These are phyloP conservation scores for Leishmania turanica DNA, from an alignment of 208 protist species.

Conservation along the genomic window DNA sequence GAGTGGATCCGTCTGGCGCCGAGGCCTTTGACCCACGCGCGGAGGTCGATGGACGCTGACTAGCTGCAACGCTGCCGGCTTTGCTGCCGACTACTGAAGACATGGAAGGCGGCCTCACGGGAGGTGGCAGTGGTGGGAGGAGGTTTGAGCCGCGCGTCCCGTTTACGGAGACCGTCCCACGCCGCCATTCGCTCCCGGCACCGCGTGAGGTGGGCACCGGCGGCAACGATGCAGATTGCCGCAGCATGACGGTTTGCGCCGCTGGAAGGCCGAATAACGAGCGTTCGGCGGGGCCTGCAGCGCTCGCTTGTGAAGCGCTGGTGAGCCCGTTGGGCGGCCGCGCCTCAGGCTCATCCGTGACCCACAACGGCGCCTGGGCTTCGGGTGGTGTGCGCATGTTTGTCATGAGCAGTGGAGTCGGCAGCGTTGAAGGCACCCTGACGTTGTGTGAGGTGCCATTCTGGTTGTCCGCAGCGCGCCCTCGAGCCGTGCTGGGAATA, in stretches of 20 bases:
- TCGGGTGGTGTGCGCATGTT: too few relatives aligned
- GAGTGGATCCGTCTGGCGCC: not conserved
- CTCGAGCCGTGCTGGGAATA: not conserved
- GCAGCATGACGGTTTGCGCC: not conserved
- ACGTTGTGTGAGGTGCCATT: not conserved
- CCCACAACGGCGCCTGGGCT: not conserved
- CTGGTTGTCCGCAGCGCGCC: not conserved
- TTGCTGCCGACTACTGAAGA: conserved; percentile 11
- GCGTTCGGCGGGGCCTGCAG: not conserved
- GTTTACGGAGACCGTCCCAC: not conserved
- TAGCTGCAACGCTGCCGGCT: conserved; percentile 4
- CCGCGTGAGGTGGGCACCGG: conserved; percentile 17
- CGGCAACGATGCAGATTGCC: not conserved
- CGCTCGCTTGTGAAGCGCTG: not conserved
- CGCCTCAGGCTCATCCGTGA: not conserved
- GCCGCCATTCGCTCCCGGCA: not conserved
- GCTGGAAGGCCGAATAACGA: not conserved
- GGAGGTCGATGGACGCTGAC: not conserved
- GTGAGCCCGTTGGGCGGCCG: not conserved
- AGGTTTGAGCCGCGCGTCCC: not conserved
- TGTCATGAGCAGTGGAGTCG: not conserved
- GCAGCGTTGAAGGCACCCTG: not conserved
- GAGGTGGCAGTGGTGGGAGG: conserved; percentile 11
- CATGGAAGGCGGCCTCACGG: conserved; percentile 5
- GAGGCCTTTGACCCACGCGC: not conserved